Percentiles rank a stretch among this genome's conserved stretches.
phyloP scores from a whole-genome alignment of 2,329 filamentous ascomycete species.

The Epichloe typhina region DNA sequence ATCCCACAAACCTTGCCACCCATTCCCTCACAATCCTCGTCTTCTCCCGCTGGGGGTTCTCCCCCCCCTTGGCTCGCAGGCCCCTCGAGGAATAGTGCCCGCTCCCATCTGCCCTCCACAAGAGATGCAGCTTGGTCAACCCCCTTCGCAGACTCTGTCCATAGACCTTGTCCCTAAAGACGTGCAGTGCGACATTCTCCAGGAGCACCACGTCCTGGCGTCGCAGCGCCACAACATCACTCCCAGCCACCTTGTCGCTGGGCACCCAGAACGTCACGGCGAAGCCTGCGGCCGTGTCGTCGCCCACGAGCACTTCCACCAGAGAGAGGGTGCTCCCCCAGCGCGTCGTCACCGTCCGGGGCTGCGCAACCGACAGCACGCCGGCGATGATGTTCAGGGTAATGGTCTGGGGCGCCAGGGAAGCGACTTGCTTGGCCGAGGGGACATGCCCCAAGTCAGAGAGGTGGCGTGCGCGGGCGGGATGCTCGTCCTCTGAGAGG shows the following conservation, averaged over 20 bases:
- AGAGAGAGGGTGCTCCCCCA: conserved; percentile 53
- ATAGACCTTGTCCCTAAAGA: conserved; percentile 66
- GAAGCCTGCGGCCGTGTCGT: conserved; percentile 74
- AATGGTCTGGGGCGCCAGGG: conserved; percentile 65
- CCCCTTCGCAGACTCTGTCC: conserved; percentile 67
- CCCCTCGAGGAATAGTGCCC: conserved; percentile 44
- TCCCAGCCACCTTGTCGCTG: conserved; percentile 17
- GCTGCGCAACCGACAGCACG: conserved; percentile 56
- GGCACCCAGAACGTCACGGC: conserved; percentile 73
- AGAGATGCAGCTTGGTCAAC: conserved; percentile 56
- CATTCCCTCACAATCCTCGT: conserved; percentile 58
- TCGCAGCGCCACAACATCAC: conserved; percentile 35
- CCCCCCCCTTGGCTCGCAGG: conserved; percentile 21
- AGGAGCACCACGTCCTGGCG: conserved; percentile 67
- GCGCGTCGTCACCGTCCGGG: conserved; percentile 54
- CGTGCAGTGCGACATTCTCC: conserved; percentile 64
- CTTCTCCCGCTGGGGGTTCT: conserved; percentile 43
- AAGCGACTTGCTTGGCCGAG: conserved; percentile 46
- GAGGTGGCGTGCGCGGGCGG: conserved; percentile 19
- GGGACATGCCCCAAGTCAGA: conserved; percentile 58
- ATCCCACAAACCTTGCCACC: conserved; percentile 56
- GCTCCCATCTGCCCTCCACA: conserved; percentile 39
- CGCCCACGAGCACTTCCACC: conserved; percentile 67
- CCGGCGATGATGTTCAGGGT: conserved; percentile 73
- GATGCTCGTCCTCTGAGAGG: conserved; percentile 7